Conservation (phyloP, 129 eudicot genomes). For the Dittrichia graveolens region DNA sequence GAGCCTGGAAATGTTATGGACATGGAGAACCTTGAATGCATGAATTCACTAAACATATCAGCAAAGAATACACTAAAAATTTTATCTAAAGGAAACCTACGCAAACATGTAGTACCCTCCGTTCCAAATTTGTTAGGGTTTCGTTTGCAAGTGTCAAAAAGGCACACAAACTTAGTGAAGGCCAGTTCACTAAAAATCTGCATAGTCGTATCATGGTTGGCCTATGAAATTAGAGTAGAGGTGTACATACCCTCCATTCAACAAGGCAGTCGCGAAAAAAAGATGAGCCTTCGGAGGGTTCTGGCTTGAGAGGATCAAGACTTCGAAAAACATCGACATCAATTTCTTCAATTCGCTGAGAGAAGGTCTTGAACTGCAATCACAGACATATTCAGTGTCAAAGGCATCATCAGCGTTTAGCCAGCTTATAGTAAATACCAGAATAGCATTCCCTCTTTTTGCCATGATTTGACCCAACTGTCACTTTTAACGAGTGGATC, state of each 20-base stretch:
- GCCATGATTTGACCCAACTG: not conserved
- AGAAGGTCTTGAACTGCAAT: constrained; percentile 79
- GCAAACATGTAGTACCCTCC: not conserved
- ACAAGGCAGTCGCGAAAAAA: constrained; percentile 78
- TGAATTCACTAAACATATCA: too few species aligned
- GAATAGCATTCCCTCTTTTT: not conserved
- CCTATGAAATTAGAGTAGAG: not conserved
- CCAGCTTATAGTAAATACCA: not conserved
- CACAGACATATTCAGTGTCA: constrained; percentile 13
- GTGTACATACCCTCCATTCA: constrained; percentile 70
- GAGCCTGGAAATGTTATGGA: too few species aligned
- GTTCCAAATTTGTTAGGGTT: not conserved
- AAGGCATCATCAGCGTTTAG: not conserved
- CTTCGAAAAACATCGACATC: constrained; percentile 78
- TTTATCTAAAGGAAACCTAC: not conserved
- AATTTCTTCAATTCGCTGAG: constrained; percentile 67
- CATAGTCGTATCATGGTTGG: not conserved
- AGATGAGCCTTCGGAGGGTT: constrained; percentile 70
- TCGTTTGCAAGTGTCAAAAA: not conserved
- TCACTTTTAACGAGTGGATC: not conserved
- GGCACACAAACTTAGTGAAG: not conserved
- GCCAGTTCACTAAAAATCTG: constrained; percentile 12
- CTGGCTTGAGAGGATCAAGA: constrained; percentile 62
- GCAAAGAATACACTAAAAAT: too few species aligned
- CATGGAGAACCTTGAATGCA: too few species aligned